These are phyloP conservation scores for Mucor sp. DNA, from an alignment of 371 early-diverging fungal species.

Conservation along the genomic window DNA sequence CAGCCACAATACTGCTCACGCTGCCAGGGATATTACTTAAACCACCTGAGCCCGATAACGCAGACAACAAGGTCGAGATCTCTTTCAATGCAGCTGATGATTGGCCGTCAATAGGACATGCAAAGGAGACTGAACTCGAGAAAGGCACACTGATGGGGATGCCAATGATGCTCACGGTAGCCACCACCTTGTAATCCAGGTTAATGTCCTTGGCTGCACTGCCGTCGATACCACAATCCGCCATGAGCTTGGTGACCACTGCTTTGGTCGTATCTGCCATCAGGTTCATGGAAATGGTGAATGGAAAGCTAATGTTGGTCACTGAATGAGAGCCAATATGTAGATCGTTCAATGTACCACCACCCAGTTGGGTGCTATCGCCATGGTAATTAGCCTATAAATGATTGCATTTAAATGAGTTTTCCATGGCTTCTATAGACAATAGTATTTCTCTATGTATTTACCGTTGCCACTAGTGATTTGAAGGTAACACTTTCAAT, in stretches of 20 bases:
- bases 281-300: constrained; percentile 39
- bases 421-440: neutral
- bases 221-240: constrained; percentile 46
- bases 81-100: neutral
- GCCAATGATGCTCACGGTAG: constrained; percentile 49
- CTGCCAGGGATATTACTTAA: neutral
- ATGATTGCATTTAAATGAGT: neutral
- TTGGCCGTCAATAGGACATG: constrained; percentile 37
- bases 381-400: constrained; percentile 56
- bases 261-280: constrained; percentile 24
- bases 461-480: constrained; percentile 55
- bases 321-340: constrained; percentile 47
- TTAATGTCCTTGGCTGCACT: constrained; percentile 29
- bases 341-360: constrained; percentile 47
- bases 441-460: neutral
- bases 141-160: constrained; percentile 53
- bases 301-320: constrained; percentile 50
- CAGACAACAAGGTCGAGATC: neutral
- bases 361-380: constrained; percentile 44
- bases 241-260: constrained; percentile 43
- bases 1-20: neutral
- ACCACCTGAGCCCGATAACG: neutral
- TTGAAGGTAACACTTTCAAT: constrained; percentile 59
- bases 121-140: constrained; percentile 31
- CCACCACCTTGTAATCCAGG: constrained; percentile 55